Base-by-base conservation (phyloP, 1,284 basidiomycete species). In the Xerocomus amazonicus region DNA sequence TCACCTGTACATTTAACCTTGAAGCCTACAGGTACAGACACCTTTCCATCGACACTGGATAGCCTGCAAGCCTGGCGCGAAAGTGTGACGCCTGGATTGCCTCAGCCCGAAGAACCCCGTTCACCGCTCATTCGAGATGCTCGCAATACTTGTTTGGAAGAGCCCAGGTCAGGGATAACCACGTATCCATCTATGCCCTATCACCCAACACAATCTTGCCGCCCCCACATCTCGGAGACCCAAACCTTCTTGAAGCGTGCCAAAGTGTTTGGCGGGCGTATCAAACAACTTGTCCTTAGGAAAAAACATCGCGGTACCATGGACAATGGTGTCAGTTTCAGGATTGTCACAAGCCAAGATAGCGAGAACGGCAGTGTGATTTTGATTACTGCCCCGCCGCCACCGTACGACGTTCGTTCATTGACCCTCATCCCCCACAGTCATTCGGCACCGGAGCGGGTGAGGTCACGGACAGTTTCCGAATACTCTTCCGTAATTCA, bases 281-380 rank as follows among this genome's bases (percentile, higher is more conserved):
- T 66, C 45, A 66, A 58, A 44, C 56, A 59, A 32, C 52, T 66
- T 16, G 55, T 66, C 31, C 49, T 45, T 3, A 53, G 64, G 4
- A 51, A 50, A 17, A 45, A 29, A 43, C 46, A 54, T 45, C 49
- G 43, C 45, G 28, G 38, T 31, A 58, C 51, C 37, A 61, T 64
- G 56, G 62, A 64, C 49, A 51, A 52, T 39, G 51, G 43, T 26
- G 47, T 58, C 37, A 56, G 32, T 29, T 55, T 60, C 9, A 56
- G 53, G 35, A 36, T 63, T 17, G 43, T 56, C 46, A 51, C 63
- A 7, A 52, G 42, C 17, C 62, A 54, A 35, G 67, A 65, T 29
- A 69, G 67, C 39, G 67, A 60, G 32, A 52, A 62, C 29, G 67
- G 52, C n/a, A 66, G 64, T 40, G 59, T 68, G 34, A 59, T 68